Percentiles rank a stretch among this genome's conserved stretches.
Evolutionary conservation across 768 basidiomycete species (phyloP).

Genomic region (Boletus edulis): DNA sequence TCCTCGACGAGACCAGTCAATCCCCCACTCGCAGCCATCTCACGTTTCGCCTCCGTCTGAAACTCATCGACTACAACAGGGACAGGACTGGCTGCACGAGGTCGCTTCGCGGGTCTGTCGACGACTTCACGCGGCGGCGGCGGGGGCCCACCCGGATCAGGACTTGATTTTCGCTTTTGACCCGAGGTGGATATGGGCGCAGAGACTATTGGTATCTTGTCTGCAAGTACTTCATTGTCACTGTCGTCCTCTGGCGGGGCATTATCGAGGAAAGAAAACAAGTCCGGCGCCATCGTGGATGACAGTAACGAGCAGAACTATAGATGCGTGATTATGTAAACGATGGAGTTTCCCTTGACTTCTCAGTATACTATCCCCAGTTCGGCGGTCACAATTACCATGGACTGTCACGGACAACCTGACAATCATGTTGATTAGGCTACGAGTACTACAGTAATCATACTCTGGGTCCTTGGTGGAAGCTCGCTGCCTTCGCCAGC

Average conservation of each 20-base stretch:
- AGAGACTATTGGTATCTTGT: neutral
- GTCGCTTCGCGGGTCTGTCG: conserved; percentile 48
- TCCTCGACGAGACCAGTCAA: conserved; percentile 71
- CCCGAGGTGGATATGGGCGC: neutral
- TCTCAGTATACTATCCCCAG: too few species aligned
- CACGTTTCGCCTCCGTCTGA: conserved; percentile 90
- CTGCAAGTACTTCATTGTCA: conserved; percentile 19
- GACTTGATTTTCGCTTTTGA: conserved; percentile 28
- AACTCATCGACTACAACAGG: conserved; percentile 91
- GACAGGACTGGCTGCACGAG: conserved; percentile 57
- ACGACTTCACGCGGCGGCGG: conserved; percentile 28
- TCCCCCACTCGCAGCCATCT: conserved; percentile 86
- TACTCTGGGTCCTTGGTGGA: too few species aligned
- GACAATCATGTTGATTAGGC: too few species aligned
- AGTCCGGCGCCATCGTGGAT: conserved; percentile 24
- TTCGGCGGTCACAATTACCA: too few species aligned
- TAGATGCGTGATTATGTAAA: neutral
- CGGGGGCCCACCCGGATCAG: conserved; percentile 3
- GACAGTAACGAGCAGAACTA: neutral
- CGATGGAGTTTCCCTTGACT: neutral
- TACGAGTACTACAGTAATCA: too few species aligned
- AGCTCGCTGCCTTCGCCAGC: too few species aligned
- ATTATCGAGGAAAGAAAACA: conserved; percentile 31
- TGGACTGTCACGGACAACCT: too few species aligned
- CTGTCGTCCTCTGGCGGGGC: conserved; percentile 24